Percentiles rank a stretch among this genome's conserved stretches.
phyloP scores from a whole-genome alignment of 1,284 basidiomycete species.

The Pterulicium gracile region DNA sequence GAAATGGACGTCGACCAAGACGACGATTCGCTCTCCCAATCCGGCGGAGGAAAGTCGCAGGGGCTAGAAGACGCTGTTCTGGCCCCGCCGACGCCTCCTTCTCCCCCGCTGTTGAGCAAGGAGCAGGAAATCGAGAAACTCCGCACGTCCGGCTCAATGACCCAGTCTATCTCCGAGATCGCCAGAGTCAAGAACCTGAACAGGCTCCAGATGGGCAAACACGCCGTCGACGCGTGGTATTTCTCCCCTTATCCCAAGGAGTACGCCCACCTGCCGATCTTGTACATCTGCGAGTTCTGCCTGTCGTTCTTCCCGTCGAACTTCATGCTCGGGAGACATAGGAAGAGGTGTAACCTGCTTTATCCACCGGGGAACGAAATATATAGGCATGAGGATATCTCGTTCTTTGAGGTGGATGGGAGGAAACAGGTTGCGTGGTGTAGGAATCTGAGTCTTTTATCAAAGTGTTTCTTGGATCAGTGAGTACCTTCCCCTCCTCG shows the following conservation, averaged over 20 bases:
- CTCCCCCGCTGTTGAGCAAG: conserved; percentile 70
- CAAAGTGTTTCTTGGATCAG: conserved; percentile 99
- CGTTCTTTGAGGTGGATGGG: conserved; percentile 98
- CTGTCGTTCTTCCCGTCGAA: conserved; percentile 81
- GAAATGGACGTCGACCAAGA: conserved; percentile 50
- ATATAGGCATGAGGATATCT: conserved; percentile 93
- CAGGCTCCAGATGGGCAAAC: conserved; percentile 89
- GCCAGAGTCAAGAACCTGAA: conserved; percentile 98
- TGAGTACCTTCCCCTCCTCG: conserved; percentile 25
- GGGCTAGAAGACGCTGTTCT: neutral
- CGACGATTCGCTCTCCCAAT: conserved; percentile 44
- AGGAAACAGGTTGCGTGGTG: conserved; percentile 95
- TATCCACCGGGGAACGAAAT: conserved; percentile 99
- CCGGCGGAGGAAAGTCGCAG: neutral
- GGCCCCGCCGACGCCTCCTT: conserved; percentile 25
- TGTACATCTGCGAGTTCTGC: conserved; percentile 99
- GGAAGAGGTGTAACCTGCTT: conserved; percentile 84
- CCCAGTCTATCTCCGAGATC: conserved; percentile 94
- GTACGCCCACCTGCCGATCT: conserved; percentile 88
- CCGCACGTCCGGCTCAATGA: conserved; percentile 97
- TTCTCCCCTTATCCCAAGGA: conserved; percentile 98
- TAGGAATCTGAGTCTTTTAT: conserved; percentile 91
- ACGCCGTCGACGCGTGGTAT: conserved; percentile 99
- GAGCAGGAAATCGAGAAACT: conserved; percentile 99
- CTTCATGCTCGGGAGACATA: conserved; percentile 86